Evolutionary conservation across 192 early-diverging fungal genomes (phyloP).

Genomic region (Entomortierella parvispora): DNA sequence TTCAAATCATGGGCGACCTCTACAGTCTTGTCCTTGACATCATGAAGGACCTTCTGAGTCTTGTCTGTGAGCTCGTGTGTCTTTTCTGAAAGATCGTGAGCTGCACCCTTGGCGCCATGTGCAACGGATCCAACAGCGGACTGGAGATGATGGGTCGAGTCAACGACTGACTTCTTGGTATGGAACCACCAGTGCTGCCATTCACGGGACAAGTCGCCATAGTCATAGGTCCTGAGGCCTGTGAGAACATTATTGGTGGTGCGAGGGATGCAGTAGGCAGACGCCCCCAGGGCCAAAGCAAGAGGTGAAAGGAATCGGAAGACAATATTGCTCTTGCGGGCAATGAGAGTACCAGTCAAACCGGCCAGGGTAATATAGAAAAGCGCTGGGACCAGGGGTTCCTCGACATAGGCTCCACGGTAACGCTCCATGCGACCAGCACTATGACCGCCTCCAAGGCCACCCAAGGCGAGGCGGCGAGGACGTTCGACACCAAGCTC

Average conservation of each 20-base stretch:
- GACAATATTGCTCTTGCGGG: conserved; percentile 42
- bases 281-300: conserved; percentile 25
- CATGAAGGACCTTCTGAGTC: conserved; percentile 7
- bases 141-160: conserved; percentile 12
- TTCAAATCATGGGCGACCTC: conserved; percentile 27
- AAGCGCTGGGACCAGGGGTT: conserved; percentile 33
- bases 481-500: too few relatives aligned
- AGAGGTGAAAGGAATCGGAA: conserved; percentile 33
- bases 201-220: conserved; percentile 17
- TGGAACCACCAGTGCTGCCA: conserved; percentile 25
- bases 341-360: conserved; percentile 28
- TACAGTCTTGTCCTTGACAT: conserved; percentile 34
- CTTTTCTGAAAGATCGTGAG: conserved; percentile 26
- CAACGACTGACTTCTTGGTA: conserved; percentile 18
- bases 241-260: conserved; percentile 43
- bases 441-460: background rate
- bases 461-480: too few relatives aligned
- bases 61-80: conserved; percentile 28
- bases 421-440: background rate
- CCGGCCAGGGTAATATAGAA: conserved; percentile 34
- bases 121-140: conserved; percentile 10
- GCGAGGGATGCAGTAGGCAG: conserved; percentile 43
- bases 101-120: conserved; percentile 19
- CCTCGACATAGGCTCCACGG: conserved; percentile 32
- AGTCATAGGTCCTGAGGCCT: conserved; percentile 26